phyloP scores from a whole-genome alignment of 345 rosid species.

The Citrus hindsii region DNA sequence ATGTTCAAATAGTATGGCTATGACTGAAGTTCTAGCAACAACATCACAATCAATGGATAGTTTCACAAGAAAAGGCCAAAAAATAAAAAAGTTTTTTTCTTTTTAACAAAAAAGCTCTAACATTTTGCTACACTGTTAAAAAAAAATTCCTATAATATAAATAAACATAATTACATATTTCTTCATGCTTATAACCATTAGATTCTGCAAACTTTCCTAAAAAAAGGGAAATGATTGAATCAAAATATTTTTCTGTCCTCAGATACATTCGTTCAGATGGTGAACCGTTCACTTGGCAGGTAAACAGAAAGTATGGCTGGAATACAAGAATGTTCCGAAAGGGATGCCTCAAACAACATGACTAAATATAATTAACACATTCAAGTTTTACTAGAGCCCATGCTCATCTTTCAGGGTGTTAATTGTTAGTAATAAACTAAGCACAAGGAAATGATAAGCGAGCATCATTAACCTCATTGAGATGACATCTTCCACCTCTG shows the following conservation, averaged over 20 bases:
- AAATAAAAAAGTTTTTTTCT: neutral
- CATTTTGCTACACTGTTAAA: neutral
- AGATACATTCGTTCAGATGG: neutral
- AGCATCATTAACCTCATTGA: conserved; percentile 72
- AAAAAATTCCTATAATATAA: neutral
- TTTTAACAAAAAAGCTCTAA: neutral
- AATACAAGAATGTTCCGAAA: neutral
- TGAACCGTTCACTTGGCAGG: neutral
- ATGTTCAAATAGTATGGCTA: neutral
- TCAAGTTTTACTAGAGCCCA: neutral
- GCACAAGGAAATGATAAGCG: neutral
- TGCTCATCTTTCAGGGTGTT: neutral
- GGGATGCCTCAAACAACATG: neutral
- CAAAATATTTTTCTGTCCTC: neutral
- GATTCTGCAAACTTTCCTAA: neutral
- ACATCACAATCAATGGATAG: neutral
- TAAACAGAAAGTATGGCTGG: neutral
- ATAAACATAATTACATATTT: neutral
- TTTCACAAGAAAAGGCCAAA: neutral
- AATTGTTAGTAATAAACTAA: neutral
- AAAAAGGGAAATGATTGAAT: neutral
- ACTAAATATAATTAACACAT: neutral
- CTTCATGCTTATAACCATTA: neutral
- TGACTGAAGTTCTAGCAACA: neutral
- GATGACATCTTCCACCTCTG: conserved; percentile 97